Conservation (phyloP, 495 filamentous ascomycete species). For the Staphylotrichum tortipilum region DNA sequence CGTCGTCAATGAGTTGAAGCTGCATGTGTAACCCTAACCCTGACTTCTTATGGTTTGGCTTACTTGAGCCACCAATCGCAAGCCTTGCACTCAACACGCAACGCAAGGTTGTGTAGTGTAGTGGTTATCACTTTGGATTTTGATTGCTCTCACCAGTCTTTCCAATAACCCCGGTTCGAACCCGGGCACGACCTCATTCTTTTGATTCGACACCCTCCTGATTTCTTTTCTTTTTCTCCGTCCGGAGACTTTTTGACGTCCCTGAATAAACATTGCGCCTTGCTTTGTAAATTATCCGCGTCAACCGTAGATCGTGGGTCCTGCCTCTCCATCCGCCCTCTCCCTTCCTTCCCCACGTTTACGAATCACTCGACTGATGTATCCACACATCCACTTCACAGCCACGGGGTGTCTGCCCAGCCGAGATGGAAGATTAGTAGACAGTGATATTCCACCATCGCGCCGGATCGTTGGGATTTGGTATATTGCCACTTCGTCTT, state of each 20-base stretch:
- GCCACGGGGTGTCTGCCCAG: no score
- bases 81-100: background rate
- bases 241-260: background rate
- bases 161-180: constrained; percentile 21
- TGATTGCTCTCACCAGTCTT: constrained; percentile 1
- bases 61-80: background rate
- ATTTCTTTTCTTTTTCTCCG: background rate
- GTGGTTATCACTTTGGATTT: constrained; percentile 21
- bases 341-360: no score
- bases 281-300: no score
- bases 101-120: constrained; percentile 19
- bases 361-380: no score
- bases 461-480: no score
- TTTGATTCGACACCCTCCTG: background rate
- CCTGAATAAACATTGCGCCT: no score
- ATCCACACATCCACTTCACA: no score
- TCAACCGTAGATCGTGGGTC: no score
- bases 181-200: constrained; percentile 18
- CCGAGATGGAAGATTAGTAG: no score
- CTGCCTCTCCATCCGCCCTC: no score
- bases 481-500: no score
- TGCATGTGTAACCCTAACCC: constrained; percentile 1
- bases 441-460: no score
- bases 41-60: accelerated
- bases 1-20: background rate